Base-by-base conservation (phyloP, 306 rosid species). In the Fagus crenata region DNA sequence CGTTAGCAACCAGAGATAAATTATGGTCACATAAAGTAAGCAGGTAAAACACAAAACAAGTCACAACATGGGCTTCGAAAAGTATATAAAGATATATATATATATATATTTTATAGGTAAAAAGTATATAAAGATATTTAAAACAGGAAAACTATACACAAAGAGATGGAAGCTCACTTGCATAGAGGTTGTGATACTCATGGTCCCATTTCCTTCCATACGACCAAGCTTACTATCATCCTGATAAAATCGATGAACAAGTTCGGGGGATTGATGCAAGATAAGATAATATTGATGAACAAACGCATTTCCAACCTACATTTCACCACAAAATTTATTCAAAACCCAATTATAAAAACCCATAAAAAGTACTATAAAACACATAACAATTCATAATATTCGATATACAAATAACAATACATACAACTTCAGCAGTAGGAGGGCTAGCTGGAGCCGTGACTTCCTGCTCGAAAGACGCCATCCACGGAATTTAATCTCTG, bases 251-350 rank as follows among this genome's bases (percentile, higher is more conserved):
- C 90, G 88, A 77, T 93, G 90, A 43, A 91, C 98, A 33, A 82
- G 91, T 82, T 88, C 84, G 1, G 98, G 98, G 53, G 92, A 91
- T 69, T 89, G 90, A 71, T 89, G 89, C 85, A 93, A 83, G 89
- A 93, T 91, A 76, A 80, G 91, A 78, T 93, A 93, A 78, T 89
- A 93, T 71, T 91, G 98, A 67, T 85, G 91, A 63, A 90, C 93
- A 86, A 93, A 93, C n/a, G 97, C 98, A 77, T 88, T 82, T 1
- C 98, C 97, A 76, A 93, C 98, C 98, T 93, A 77, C 3, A 79
- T 54, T 56, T 41, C 5, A 53, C 74, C 51, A 28, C 55, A 49
- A 46, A 15, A n/a, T 68, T 36, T 65, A 74, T 42, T 31, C 17
- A 51, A 78, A 80, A 53, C 8, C 9, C 55, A 22, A 51, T 77